Base-by-base conservation (phyloP, 208 protist genomes). In the Crithidia mellificae region DNA sequence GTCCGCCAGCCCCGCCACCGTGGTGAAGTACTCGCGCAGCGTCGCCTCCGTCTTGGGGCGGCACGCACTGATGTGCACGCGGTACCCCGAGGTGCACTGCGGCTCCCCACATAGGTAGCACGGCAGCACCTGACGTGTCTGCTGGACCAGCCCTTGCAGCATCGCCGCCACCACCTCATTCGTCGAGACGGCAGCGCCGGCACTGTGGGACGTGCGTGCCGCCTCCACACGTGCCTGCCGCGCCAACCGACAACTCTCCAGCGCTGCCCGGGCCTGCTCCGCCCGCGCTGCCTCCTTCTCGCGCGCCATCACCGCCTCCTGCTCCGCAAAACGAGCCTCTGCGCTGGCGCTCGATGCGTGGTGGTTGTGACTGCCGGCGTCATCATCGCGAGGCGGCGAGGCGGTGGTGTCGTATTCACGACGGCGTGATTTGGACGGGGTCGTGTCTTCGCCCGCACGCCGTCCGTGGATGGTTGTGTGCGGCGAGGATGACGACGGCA, bases 41-140 rank as follows among this genome's bases (percentile, higher is more conserved):
- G 88, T 66, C 15, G 56, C 65, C 55, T 72, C 65, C 20, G 81
- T 83, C 17, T 53, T 74, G 4, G 62, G 56, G 1, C 68, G 63
- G 63, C 85, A 91, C 24, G 80, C 41, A 20, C 82, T 74, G 29
- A 89, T 52, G 68, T 94, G 88, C 22, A 89, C 72, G 17, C 49
- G 62, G 62, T 90, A 91, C 19, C 79, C 62, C 19, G 59, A 72
- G 14, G 81, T 43, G 39, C 57, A 69, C 47, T 88, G 83, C 74
- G 77, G 63, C 59, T 90, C 85, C 1, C 72, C 88, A 51, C 88
- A 94, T 50, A 83, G 70, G 61, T 87, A 94, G 57, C 88, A 94
- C 3, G 88, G 88, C 55, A 91, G 43, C 56, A 86, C 70, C 50
- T 78, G 82, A 4, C 85, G 88, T 4, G 75, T 77, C 71, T 91